phyloP scores from a whole-genome alignment of 2,329 filamentous ascomycete species.

The Exophiala dermatitidis region DNA sequence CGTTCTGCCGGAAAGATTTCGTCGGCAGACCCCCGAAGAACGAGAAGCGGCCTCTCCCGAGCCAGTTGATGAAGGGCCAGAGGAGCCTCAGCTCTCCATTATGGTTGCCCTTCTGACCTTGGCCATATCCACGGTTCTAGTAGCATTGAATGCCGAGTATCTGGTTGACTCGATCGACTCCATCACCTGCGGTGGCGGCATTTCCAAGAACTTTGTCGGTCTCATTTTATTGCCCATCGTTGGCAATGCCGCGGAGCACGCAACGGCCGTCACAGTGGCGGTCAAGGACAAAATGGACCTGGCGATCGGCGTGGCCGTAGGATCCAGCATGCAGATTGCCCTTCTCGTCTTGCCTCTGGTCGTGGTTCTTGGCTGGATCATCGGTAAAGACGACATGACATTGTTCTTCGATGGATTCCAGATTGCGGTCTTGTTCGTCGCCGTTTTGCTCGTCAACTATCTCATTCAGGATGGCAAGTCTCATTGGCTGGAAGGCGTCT shows the following conservation, averaged over 20 bases:
- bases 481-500: slow-evolving; percentile 54
- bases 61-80: slow-evolving; percentile 56
- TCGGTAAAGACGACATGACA: slow-evolving; percentile 57
- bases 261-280: slow-evolving; percentile 55
- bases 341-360: slow-evolving; percentile 55
- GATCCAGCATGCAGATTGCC: slow-evolving; percentile 59
- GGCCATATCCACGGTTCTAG: slow-evolving; percentile 64
- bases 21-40: not conserved
- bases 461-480: slow-evolving; percentile 55
- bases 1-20: slow-evolving; percentile 27
- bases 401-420: slow-evolving; percentile 85
- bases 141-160: slow-evolving; percentile 67
- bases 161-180: slow-evolving; percentile 54
- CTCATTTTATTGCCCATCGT: slow-evolving; percentile 59
- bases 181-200: slow-evolving; percentile 42
- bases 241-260: slow-evolving; percentile 60
- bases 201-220: slow-evolving; percentile 57
- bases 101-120: slow-evolving; percentile 66
- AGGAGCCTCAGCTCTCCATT: slow-evolving; percentile 67
- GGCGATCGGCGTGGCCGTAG: slow-evolving; percentile 60
- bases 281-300: slow-evolving; percentile 63
- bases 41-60: slow-evolving; percentile 4
- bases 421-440: slow-evolving; percentile 58
- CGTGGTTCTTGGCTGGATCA: slow-evolving; percentile 56
- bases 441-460: slow-evolving; percentile 52